Evolutionary conservation across 768 basidiomycete genomes (phyloP).

Genomic region (Boletus rufocinnamomeus): DNA sequence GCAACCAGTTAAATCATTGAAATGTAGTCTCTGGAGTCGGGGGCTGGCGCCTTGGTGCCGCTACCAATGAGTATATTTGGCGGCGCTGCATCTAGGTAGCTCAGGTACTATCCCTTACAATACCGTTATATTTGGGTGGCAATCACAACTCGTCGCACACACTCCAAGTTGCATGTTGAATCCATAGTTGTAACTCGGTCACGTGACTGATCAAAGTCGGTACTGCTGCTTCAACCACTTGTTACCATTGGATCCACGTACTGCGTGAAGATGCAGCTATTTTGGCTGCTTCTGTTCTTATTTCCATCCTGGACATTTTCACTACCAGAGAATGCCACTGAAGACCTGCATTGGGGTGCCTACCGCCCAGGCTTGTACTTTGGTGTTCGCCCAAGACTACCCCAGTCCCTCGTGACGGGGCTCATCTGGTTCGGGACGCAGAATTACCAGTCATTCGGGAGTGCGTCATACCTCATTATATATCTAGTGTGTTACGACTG

Average conservation of each 20-base stretch:
- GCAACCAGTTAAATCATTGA: too few relatives aligned
- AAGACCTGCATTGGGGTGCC: conserved; percentile 64
- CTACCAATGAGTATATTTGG: too few relatives aligned
- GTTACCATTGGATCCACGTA: neutral
- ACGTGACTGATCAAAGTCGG: neutral
- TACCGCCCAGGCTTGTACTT: conserved; percentile 96
- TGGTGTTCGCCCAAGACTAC: conserved; percentile 81
- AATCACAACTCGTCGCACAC: too few relatives aligned
- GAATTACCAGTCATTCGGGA: conserved; percentile 69
- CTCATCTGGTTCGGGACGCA: conserved; percentile 94
- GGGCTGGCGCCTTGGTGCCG: too few relatives aligned
- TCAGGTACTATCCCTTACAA: too few relatives aligned
- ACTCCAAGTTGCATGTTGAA: too few relatives aligned
- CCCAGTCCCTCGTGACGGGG: conserved; percentile 90
- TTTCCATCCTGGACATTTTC: conserved; percentile 22
- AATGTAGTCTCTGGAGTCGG: too few relatives aligned
- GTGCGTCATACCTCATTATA: conserved; percentile 43
- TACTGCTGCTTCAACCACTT: neutral
- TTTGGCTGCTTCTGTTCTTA: conserved; percentile 32
- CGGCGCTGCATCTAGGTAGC: too few relatives aligned
- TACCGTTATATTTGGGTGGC: too few relatives aligned
- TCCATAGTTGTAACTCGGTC: neutral
- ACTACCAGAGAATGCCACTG: conserved; percentile 36
- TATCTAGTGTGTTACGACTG: neutral
- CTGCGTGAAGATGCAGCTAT: conserved; percentile 20